Percentiles rank a stretch among this genome's conserved stretches.
Evolutionary conservation across 2,329 filamentous ascomycete genomes (phyloP).

Genomic region (Sordariomycetes sp.): DNA sequence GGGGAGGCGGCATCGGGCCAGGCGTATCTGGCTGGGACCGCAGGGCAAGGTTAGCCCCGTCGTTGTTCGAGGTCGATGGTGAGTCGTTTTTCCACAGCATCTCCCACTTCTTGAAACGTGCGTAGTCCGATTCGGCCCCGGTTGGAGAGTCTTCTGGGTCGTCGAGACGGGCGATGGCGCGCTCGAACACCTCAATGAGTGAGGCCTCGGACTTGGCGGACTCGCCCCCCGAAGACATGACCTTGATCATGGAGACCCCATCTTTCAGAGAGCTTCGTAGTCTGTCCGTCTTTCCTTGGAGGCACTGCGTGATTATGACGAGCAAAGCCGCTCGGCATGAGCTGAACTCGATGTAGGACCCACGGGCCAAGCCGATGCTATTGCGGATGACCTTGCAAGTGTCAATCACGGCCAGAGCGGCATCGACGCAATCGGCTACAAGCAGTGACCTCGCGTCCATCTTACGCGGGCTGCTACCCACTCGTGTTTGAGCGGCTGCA

Average conservation of each 20-base stretch:
- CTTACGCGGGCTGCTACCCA: too few species aligned
- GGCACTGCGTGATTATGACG: conserved; percentile 31
- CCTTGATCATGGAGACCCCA: conserved; percentile 39
- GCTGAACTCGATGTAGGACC: conserved; percentile 47
- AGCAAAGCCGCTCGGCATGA: conserved; percentile 44
- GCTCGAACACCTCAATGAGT: conserved; percentile 38
- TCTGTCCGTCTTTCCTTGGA: conserved; percentile 18
- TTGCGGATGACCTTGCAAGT: conserved; percentile 38
- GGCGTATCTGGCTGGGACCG: too few species aligned
- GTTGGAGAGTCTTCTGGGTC: background rate
- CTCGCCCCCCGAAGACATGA: conserved; percentile 42
- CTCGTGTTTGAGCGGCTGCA: too few species aligned
- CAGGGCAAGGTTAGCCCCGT: too few species aligned
- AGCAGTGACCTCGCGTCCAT: too few species aligned
- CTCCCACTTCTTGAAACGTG: conserved; percentile 10
- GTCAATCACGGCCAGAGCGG: conserved; percentile 39
- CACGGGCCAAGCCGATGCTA: conserved; percentile 42
- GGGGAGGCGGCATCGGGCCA: too few species aligned
- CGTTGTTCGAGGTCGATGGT: too few species aligned
- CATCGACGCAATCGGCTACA: conserved; percentile 43
- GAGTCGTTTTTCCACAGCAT: conserved; percentile 2
- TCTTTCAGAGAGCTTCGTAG: conserved; percentile 36
- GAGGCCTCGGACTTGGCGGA: conserved; percentile 42
- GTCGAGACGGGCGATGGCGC: conserved; percentile 34
- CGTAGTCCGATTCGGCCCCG: conserved; percentile 1